Conservation (phyloP, 2,329 filamentous ascomycete genomes). For the Septoria linicola region DNA sequence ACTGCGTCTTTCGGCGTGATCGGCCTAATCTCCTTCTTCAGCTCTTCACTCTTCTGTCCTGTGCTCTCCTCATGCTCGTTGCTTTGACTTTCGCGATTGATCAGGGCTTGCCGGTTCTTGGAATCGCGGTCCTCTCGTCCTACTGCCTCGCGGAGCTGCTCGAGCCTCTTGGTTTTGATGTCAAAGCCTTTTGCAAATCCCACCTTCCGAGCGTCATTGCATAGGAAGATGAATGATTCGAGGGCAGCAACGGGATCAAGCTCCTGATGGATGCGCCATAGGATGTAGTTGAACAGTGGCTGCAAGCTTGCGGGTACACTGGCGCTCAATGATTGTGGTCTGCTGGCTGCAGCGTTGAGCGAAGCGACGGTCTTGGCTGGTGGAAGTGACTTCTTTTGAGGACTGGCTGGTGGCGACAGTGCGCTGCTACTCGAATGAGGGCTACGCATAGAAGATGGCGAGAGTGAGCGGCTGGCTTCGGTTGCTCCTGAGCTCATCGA, state of each 20-base stretch:
- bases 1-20: constrained; percentile 10
- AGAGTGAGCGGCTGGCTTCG: constrained; percentile 40
- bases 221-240: constrained; percentile 53
- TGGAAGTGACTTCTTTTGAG: constrained; percentile 31
- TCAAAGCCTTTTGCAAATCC: constrained; percentile 51
- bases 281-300: constrained; percentile 52
- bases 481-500: constrained; percentile 49
- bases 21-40: constrained; percentile 6
- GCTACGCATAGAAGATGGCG: constrained; percentile 44
- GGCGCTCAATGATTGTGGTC: constrained; percentile 29
- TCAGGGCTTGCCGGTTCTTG: constrained; percentile 38
- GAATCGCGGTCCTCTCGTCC: constrained; percentile 51
- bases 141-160: constrained; percentile 51
- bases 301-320: constrained; percentile 44
- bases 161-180: constrained; percentile 50
- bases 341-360: constrained; percentile 10
- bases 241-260: constrained; percentile 48
- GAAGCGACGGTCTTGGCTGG: constrained; percentile 23
- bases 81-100: constrained; percentile 30
- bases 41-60: background rate
- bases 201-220: constrained; percentile 50
- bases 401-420: constrained; percentile 36
- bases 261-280: constrained; percentile 54
- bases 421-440: constrained; percentile 38
- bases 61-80: constrained; percentile 7